Evolutionary conservation across 257 asterid genomes (phyloP).

Genomic region (Jacaranda mimosifolia): DNA sequence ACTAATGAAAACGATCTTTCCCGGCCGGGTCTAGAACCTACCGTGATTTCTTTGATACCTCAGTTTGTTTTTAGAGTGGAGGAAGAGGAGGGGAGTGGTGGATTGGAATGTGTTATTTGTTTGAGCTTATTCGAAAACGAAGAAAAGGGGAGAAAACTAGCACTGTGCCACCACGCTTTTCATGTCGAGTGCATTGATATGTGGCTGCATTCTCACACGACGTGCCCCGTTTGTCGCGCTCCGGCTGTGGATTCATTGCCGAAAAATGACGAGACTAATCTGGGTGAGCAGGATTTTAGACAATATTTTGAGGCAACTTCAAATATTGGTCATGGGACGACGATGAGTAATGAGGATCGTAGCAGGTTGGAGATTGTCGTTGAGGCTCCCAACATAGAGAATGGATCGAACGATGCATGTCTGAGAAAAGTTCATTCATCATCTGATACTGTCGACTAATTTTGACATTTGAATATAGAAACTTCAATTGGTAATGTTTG

Average conservation of each 20-base stretch:
- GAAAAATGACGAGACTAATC: not conserved
- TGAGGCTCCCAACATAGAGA: not conserved
- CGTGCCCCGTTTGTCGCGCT: constrained; percentile 73
- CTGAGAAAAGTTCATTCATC: not conserved
- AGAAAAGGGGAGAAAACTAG: constrained; percentile 53
- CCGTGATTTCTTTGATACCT: constrained; percentile 41
- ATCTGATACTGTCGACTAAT: not conserved
- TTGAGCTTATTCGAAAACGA: constrained; percentile 56
- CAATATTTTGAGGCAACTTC: not conserved
- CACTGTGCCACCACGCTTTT: constrained; percentile 59
- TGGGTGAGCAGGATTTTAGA: not conserved
- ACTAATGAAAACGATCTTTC: not conserved
- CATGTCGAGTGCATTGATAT: constrained; percentile 74
- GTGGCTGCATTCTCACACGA: constrained; percentile 71
- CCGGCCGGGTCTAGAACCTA: constrained; percentile 37
- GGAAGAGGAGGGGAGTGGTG: constrained; percentile 12
- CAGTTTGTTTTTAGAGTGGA: constrained; percentile 26
- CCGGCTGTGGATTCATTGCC: constrained; percentile 22
- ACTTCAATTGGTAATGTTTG: not conserved
- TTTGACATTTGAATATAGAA: not conserved
- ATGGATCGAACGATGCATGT: not conserved
- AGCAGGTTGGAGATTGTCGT: constrained; percentile 28
- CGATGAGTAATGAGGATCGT: not conserved
- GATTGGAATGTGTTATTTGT: constrained; percentile 61
- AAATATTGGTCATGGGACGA: not conserved